Conservation (phyloP, 805 yeast species). For the Nakazawaea sp. region DNA sequence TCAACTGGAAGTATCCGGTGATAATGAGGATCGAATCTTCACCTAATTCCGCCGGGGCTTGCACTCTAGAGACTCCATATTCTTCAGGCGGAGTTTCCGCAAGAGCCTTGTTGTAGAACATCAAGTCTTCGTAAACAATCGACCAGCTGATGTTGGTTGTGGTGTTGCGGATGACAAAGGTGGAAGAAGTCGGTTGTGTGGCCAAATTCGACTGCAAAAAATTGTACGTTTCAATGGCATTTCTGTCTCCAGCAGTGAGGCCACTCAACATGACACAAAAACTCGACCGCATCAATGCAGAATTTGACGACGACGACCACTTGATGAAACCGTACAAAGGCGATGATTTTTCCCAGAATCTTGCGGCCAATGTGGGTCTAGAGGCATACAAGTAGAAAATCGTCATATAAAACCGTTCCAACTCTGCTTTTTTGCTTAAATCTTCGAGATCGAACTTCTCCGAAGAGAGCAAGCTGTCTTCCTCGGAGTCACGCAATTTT, state of each 20-base stretch:
- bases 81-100: constrained; percentile 12
- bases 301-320: constrained; percentile 81
- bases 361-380: constrained; percentile 48
- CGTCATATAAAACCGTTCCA: constrained; percentile 80
- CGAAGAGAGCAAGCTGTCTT: constrained; percentile 56
- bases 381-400: constrained; percentile 61
- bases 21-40: constrained; percentile 76
- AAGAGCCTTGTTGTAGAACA: constrained; percentile 23
- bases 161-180: constrained; percentile 18
- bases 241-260: constrained; percentile 52
- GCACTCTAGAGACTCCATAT: not conserved
- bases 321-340: constrained; percentile 68
- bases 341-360: constrained; percentile 69
- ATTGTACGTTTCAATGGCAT: constrained; percentile 44
- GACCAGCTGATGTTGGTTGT: constrained; percentile 27
- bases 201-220: constrained; percentile 29
- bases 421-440: constrained; percentile 68
- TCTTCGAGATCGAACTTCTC: constrained; percentile 53
- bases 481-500: constrained; percentile 65
- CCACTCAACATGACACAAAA: constrained; percentile 76
- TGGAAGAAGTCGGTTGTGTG: constrained; percentile 11
- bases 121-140: constrained; percentile 25
- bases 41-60: constrained; percentile 48
- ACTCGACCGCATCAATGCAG: constrained; percentile 75
- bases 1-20: constrained; percentile 64